Conservation (phyloP, 1,284 basidiomycete genomes). For the Xanthoconium separans region DNA sequence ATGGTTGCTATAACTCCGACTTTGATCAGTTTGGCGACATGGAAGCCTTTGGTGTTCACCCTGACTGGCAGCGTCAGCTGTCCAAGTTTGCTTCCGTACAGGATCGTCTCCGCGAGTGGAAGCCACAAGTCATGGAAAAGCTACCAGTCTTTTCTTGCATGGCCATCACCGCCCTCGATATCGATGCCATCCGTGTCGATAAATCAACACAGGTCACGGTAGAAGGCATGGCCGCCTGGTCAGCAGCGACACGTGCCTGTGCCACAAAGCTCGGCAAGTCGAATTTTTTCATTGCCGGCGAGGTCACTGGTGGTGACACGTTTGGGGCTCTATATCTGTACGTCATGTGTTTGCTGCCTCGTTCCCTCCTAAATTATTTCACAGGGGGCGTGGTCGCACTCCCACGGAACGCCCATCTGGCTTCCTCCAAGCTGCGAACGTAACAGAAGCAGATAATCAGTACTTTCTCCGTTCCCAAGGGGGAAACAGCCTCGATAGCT, state of each 20-base stretch:
- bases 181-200: slow-evolving; percentile 92
- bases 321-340: slow-evolving; percentile 86
- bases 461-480: slow-evolving; percentile 76
- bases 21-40: slow-evolving; percentile 95
- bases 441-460: slow-evolving; percentile 58
- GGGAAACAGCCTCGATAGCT: slow-evolving; percentile 67
- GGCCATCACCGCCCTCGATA: slow-evolving; percentile 80
- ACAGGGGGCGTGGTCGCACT: slow-evolving; percentile 82
- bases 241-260: slow-evolving; percentile 69
- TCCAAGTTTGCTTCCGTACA: slow-evolving; percentile 94
- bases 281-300: slow-evolving; percentile 88
- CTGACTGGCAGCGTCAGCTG: slow-evolving; percentile 91
- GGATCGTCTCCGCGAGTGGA: slow-evolving; percentile 91
- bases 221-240: slow-evolving; percentile 76
- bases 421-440: slow-evolving; percentile 65
- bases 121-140: slow-evolving; percentile 70
- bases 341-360: slow-evolving; percentile 27
- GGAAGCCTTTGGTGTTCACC: slow-evolving; percentile 94
- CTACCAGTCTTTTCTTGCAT: slow-evolving; percentile 80
- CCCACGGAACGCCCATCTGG: slow-evolving; percentile 63
- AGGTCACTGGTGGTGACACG: slow-evolving; percentile 92
- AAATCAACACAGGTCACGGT: slow-evolving; percentile 91
- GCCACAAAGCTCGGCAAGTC: slow-evolving; percentile 70
- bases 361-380: slow-evolving; percentile 5
- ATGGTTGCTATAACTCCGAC: slow-evolving; percentile 77